phyloP scores from a whole-genome alignment of 2,329 filamentous ascomycete species.

The Penicillium sp. region DNA sequence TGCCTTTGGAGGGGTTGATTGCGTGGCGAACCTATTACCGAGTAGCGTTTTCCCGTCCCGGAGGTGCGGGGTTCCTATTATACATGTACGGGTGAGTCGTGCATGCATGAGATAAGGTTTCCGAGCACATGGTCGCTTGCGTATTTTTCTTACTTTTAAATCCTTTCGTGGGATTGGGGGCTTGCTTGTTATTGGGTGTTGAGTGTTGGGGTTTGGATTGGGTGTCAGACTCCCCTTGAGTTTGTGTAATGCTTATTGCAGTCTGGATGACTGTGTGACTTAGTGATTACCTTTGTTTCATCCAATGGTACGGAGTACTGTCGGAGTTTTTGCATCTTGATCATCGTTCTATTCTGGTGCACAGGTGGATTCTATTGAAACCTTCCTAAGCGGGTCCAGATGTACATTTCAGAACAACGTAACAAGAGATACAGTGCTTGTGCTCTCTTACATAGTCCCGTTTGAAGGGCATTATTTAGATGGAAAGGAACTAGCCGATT shows the following conservation, averaged over 20 bases:
- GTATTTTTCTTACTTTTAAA: neutral
- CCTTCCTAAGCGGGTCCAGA: too few relatives aligned
- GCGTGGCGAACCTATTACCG: conserved; percentile 3
- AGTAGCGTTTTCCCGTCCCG: neutral
- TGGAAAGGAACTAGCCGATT: too few relatives aligned
- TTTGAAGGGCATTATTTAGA: too few relatives aligned
- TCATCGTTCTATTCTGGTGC: too few relatives aligned
- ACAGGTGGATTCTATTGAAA: too few relatives aligned
- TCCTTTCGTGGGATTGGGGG: neutral
- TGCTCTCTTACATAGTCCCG: too few relatives aligned
- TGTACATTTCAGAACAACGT: too few relatives aligned
- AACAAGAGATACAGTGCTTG: too few relatives aligned
- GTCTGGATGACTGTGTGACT: neutral
- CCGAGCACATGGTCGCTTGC: conserved; percentile 1
- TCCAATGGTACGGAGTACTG: too few relatives aligned
- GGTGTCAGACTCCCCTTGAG: neutral
- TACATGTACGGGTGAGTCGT: neutral
- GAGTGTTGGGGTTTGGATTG: neutral
- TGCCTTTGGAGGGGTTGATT: neutral
- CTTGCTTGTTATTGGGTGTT: neutral
- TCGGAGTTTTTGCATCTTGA: too few relatives aligned
- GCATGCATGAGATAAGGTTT: conserved; percentile 1
- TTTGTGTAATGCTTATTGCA: too few relatives aligned
- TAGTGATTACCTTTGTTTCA: neutral
- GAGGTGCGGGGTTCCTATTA: neutral